Conservation (phyloP, 768 basidiomycete genomes). For the Rhodotorula paludigena region DNA sequence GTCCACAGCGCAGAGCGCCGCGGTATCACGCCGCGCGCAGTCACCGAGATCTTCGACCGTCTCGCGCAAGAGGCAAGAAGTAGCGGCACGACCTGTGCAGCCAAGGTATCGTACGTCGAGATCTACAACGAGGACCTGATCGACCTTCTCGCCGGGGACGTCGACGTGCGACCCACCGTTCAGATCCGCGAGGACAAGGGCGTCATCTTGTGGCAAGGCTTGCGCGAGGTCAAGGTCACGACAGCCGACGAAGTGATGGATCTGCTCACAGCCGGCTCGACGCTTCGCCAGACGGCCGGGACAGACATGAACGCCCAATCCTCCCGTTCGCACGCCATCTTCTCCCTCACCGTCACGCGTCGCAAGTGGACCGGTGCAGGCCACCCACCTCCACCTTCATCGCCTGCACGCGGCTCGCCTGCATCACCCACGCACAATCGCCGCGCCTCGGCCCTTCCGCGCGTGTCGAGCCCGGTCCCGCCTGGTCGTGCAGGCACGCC, state of each 20-base stretch:
- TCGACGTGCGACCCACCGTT: constrained; percentile 65
- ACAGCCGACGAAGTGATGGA: constrained; percentile 84
- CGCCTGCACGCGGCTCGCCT: constrained; percentile 17
- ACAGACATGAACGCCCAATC: constrained; percentile 99
- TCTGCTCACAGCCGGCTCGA: constrained; percentile 79
- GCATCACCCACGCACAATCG: constrained; percentile 11
- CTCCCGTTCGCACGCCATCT: constrained; percentile 97
- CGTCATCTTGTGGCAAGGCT: constrained; percentile 95
- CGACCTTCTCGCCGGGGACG: constrained; percentile 75
- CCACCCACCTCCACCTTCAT: not conserved
- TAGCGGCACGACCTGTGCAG: constrained; percentile 12
- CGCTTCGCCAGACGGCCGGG: constrained; percentile 87
- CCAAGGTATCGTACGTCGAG: constrained; percentile 93
- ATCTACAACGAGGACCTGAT: constrained; percentile 99
- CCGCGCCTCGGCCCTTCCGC: constrained; percentile 23
- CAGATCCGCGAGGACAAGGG: constrained; percentile 96
- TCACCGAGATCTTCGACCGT: constrained; percentile 51
- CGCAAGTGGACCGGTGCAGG: constrained; percentile 66
- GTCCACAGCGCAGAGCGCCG: constrained; percentile 50
- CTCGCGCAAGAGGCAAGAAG: not conserved
- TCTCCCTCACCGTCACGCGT: constrained; percentile 89
- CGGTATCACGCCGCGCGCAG: constrained; percentile 93
- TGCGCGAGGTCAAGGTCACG: constrained; percentile 84
- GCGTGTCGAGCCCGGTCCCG: constrained; percentile 16
- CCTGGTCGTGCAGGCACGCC: constrained; percentile 20